Evolutionary conservation across 2,329 filamentous ascomycete genomes (phyloP).

Genomic region (Aspergillus felis): DNA sequence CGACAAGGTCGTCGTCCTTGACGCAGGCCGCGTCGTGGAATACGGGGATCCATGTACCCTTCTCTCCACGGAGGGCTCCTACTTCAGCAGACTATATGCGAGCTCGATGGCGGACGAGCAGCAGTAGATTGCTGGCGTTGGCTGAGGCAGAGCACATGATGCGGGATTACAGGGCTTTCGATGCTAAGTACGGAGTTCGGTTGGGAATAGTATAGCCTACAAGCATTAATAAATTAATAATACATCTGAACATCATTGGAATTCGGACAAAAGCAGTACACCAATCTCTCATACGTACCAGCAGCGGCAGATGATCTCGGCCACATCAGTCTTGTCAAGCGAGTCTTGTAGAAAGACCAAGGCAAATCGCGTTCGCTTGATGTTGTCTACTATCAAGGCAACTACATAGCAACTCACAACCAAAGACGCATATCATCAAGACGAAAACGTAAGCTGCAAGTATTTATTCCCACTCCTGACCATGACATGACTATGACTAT

Average conservation of each 20-base stretch:
- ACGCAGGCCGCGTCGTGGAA: conserved; percentile 33
- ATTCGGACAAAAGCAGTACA: background rate
- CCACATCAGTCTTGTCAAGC: background rate
- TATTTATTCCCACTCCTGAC: background rate
- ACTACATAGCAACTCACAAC: background rate
- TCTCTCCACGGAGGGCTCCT: conserved; percentile 34
- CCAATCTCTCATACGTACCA: background rate
- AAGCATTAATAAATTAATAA: background rate
- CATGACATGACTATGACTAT: background rate
- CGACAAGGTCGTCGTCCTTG: conserved; percentile 36
- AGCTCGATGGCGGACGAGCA: conserved; percentile 21
- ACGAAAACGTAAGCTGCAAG: background rate
- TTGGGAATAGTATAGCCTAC: background rate
- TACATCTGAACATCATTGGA: background rate
- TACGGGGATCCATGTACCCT: conserved; percentile 33
- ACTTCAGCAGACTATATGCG: conserved; percentile 35
- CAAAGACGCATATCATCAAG: background rate
- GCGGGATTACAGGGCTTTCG: background rate
- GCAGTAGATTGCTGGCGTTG: conserved; percentile 5
- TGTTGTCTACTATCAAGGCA: background rate
- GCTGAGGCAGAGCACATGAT: too few species aligned
- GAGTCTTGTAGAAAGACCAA: too few species aligned
- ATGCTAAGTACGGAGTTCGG: background rate
- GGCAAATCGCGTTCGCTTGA: too few species aligned
- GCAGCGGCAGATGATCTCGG: background rate